A percentile compares a stretch with the other conserved stretches of the same genome.
These are phyloP conservation scores for Sugiyamaella lignohabitans DNA, from an alignment of 805 yeast species.

Conservation along the genomic window DNA sequence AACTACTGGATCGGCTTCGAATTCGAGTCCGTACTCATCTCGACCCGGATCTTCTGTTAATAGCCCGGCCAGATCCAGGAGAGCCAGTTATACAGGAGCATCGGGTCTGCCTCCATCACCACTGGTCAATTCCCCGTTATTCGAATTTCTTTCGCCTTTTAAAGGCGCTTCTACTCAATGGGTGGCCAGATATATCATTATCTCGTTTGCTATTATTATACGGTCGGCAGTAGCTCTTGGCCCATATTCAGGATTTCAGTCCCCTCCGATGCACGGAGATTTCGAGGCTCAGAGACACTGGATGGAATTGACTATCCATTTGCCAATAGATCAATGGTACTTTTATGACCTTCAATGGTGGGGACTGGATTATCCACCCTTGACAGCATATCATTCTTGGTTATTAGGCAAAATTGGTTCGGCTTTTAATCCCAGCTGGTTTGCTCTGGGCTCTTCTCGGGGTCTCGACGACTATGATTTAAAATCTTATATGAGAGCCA, in stretches of 20 bases:
- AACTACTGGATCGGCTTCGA: too few species aligned
- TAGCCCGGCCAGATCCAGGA: too few species aligned
- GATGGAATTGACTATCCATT: conserved; percentile 81
- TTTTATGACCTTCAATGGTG: conserved; percentile 84
- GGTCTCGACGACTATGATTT: conserved; percentile 64
- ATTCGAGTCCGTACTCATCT: too few species aligned
- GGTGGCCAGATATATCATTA: conserved; percentile 68
- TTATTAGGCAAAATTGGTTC: conserved; percentile 64
- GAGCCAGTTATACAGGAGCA: too few species aligned
- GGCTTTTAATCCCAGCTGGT: conserved; percentile 60
- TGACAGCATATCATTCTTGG: conserved; percentile 91
- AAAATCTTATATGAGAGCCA: conserved; percentile 78
- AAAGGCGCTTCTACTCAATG: conserved; percentile 81
- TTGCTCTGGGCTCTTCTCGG: conserved; percentile 62
- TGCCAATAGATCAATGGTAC: conserved; percentile 79
- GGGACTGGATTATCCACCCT: conserved; percentile 97
- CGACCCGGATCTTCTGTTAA: too few species aligned
- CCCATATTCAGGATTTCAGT: conserved; percentile 65
- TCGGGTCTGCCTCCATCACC: conserved; percentile 23
- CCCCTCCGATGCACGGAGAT: conserved; percentile 85
- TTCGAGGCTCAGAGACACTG: conserved; percentile 98
- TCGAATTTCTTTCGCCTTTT: conserved; percentile 72
- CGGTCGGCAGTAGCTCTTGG: conserved; percentile 87
- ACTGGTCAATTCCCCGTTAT: conserved; percentile 58
- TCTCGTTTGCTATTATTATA: conserved; percentile 58